These are phyloP conservation scores for Aspergillus awamori DNA, from an alignment of 2,329 filamentous ascomycete species.

Conservation along the genomic window DNA sequence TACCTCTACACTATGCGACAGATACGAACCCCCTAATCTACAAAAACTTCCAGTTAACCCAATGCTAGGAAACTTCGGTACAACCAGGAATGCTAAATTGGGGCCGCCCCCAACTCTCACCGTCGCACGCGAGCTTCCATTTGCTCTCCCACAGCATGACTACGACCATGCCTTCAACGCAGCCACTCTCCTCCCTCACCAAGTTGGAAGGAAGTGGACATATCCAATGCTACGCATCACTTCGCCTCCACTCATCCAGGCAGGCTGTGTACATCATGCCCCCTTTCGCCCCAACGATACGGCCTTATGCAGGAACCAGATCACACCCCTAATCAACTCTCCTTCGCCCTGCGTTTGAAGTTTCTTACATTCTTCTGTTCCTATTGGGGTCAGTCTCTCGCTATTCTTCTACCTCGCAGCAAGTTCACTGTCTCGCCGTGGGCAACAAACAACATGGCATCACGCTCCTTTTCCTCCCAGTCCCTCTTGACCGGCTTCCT, in stretches of 20 bases:
- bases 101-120: slow-evolving; percentile 10
- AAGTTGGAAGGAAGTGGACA: not conserved
- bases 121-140: not conserved
- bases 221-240: not conserved
- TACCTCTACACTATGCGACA: not conserved
- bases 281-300: not conserved
- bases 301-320: not conserved
- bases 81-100: slow-evolving; percentile 5
- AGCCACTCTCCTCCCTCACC: not conserved
- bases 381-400: not conserved
- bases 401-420: not conserved
- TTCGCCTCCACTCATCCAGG: not conserved
- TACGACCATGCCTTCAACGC: not conserved
- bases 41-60: not conserved
- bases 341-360: not conserved
- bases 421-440: not conserved
- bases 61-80: not conserved
- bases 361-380: not conserved
- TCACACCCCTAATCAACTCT: not conserved
- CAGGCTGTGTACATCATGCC: not conserved
- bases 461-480: not conserved
- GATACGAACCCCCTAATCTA: not conserved
- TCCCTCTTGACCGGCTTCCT: not conserved
- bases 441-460: not conserved
- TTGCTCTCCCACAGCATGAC: not conserved